These are phyloP conservation scores for Suillus plorans DNA, from an alignment of 768 basidiomycete species.

Conservation along the genomic window DNA sequence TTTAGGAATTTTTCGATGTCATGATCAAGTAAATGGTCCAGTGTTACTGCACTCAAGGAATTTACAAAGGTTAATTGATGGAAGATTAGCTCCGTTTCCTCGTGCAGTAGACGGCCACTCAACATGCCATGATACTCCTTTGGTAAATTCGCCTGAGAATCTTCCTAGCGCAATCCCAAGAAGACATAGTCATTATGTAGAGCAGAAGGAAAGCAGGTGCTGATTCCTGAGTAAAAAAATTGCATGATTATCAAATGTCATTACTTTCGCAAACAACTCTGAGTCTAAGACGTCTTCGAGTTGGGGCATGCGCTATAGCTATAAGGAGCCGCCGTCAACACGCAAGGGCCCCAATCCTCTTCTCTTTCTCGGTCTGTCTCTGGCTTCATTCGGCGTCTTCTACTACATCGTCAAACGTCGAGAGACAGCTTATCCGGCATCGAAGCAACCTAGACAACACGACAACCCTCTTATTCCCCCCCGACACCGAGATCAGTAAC, in stretches of 20 bases:
- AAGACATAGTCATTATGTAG: background rate
- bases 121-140: background rate
- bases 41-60: background rate
- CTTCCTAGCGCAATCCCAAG: background rate
- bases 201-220: background rate
- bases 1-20: too few species aligned
- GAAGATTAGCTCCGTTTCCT: background rate
- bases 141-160: background rate
- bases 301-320: constrained; percentile 1
- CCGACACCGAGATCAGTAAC: constrained; percentile 36
- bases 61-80: background rate
- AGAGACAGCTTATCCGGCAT: constrained; percentile 59
- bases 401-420: constrained; percentile 53
- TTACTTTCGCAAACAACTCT: background rate
- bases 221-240: background rate
- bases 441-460: constrained; percentile 55
- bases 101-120: background rate
- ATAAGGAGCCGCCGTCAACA: constrained; percentile 9
- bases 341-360: constrained; percentile 59
- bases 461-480: constrained; percentile 70
- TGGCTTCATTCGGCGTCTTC: constrained; percentile 59
- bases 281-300: background rate
- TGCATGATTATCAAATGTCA: background rate
- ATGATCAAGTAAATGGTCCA: background rate
- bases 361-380: constrained; percentile 55